Evolutionary conservation across 176 grass and related monocot species (phyloP).

Genomic region (Triticum monococcum): DNA sequence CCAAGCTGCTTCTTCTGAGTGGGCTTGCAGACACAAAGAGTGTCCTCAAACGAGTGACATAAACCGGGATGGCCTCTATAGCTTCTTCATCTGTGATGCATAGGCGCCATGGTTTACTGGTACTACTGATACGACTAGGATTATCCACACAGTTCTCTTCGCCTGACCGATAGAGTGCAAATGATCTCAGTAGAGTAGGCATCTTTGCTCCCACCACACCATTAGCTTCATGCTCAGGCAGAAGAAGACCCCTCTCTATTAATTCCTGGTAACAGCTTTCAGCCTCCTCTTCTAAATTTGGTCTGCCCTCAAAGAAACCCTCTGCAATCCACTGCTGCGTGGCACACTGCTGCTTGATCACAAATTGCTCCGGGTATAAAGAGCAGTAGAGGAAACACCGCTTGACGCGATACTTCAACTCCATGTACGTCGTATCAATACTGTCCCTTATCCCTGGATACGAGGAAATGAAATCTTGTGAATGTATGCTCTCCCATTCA

Average conservation of each 20-base stretch:
- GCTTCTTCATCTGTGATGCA: constrained; percentile 21
- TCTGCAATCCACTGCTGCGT: constrained; percentile 57
- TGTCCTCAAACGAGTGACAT: constrained; percentile 42
- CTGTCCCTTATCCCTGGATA: not conserved
- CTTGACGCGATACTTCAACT: constrained; percentile 54
- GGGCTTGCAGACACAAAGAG: constrained; percentile 32
- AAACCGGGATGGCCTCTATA: not conserved
- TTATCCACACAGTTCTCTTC: constrained; percentile 35
- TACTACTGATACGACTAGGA: constrained; percentile 32
- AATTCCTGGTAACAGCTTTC: constrained; percentile 51
- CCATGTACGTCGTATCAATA: constrained; percentile 49
- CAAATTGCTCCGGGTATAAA: constrained; percentile 47
- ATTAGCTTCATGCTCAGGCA: constrained; percentile 20
- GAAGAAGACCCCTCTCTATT: constrained; percentile 39
- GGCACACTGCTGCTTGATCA: constrained; percentile 31
- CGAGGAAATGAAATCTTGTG: constrained; percentile 12
- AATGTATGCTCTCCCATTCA: constrained; percentile 39
- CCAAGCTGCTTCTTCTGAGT: constrained; percentile 26
- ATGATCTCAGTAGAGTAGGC: constrained; percentile 57
- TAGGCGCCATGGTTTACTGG: constrained; percentile 28
- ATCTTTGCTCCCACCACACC: constrained; percentile 27
- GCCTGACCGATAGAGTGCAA: constrained; percentile 50
- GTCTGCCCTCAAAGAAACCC: constrained; percentile 27
- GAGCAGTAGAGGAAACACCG: constrained; percentile 61
- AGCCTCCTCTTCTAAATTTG: constrained; percentile 37